phyloP scores from a whole-genome alignment of 345 rosid species.

The Corymbia maculata region DNA sequence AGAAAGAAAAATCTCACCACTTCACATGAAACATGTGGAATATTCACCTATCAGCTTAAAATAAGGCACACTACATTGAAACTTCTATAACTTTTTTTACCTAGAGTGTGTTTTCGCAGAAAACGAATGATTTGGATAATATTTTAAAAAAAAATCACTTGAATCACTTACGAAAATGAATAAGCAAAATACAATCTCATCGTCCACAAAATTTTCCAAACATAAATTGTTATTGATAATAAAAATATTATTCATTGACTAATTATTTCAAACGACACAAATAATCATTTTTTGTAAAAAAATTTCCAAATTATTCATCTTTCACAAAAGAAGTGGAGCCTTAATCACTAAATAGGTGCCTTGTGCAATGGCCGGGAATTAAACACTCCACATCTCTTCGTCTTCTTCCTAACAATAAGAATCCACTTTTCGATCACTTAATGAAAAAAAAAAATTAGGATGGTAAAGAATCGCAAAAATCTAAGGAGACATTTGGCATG shows the following conservation, averaged over 20 bases:
- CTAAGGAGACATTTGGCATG: neutral
- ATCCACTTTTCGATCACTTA: neutral
- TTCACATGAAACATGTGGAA: neutral
- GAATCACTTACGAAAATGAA: neutral
- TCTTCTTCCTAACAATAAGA: neutral
- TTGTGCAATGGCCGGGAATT: neutral
- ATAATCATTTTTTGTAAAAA: neutral
- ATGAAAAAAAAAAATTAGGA: neutral
- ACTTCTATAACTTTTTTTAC: no score
- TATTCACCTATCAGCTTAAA: neutral
- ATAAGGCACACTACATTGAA: neutral
- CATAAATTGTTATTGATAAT: no score
- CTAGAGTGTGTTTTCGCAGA: no score
- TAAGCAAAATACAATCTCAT: no score
- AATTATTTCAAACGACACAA: neutral
- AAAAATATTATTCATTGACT: neutral
- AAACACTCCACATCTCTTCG: neutral
- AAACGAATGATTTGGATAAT: neutral
- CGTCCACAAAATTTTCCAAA: no score
- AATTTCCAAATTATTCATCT: neutral
- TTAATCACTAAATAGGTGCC: neutral
- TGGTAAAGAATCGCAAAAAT: neutral
- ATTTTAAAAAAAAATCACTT: no score
- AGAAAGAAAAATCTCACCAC: neutral
- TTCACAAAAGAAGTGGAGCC: neutral